A percentile compares a stretch with the other conserved stretches of the same genome.
These are phyloP conservation scores for Luffa aegyptiaca DNA, from an alignment of 306 rosid species.

Conservation along the genomic window DNA sequence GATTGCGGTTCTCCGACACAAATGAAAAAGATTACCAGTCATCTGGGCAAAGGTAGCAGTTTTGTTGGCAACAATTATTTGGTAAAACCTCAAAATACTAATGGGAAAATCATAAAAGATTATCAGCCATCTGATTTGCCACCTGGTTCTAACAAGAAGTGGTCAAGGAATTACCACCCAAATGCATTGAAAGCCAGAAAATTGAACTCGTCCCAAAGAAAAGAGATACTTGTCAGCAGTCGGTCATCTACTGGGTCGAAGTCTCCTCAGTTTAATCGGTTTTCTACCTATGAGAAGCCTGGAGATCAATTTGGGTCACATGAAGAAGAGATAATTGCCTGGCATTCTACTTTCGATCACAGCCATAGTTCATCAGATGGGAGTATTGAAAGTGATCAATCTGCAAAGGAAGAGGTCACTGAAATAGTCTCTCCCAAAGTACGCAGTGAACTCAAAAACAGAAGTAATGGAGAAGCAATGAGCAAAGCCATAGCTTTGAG, in stretches of 20 bases:
- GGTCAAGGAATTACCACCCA: constrained; percentile 11
- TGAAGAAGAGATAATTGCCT: constrained; percentile 9
- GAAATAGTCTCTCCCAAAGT: constrained; percentile 15
- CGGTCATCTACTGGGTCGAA: constrained; percentile 14
- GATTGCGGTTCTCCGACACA: constrained; percentile 14
- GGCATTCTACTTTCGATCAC: constrained; percentile 16
- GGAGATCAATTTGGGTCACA: constrained; percentile 10
- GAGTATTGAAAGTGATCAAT: constrained; percentile 17
- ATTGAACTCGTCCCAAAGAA: constrained; percentile 12
- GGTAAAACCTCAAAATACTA: constrained; percentile 11
- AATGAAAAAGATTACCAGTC: constrained; percentile 13
- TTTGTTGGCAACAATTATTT: constrained; percentile 10
- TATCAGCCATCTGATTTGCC: constrained; percentile 9
- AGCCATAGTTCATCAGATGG: constrained; percentile 23
- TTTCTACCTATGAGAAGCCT: constrained; percentile 14
- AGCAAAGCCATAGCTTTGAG: constrained; percentile 16
- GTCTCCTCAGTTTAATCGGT: constrained; percentile 3
- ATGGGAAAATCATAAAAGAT: constrained; percentile 2
- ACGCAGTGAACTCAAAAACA: constrained; percentile 11
- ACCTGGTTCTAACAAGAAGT: constrained; percentile 11
- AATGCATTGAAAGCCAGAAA: constrained; percentile 17
- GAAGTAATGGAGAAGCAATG: constrained; percentile 17
- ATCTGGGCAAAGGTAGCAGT: constrained; percentile 14
- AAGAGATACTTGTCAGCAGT: constrained; percentile 9
- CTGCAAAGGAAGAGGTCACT: constrained; percentile 17